Base-by-base conservation (phyloP, 164 flowering plant genomes). In the Stephania cephalantha region DNA sequence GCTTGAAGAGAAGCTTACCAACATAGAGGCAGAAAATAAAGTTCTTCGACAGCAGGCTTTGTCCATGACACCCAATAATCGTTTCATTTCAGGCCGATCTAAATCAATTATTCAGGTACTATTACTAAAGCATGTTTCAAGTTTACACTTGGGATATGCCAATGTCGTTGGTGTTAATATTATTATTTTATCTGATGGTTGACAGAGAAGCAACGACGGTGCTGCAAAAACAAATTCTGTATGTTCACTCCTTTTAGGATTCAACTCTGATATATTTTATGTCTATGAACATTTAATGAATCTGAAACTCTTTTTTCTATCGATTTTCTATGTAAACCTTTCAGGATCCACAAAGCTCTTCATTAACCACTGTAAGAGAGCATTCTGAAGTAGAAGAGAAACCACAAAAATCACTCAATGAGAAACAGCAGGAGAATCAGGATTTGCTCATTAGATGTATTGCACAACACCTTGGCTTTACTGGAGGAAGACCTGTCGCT, bases 21-120 rank as follows among this genome's bases (percentile, higher is more conserved):
- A 96, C 79, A 79, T 92, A 66, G 97, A 96, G 73, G 91, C 99
- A 69, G 99, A 96, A 83, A 96, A 92, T 83, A 84, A 96, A 88
- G 99, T 96, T 67, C 86, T 96, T 63, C 95, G 97, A 63, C 99
- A 96, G 83, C 99, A 96, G 77, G 91, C 98, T 72, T 85, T 96
- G 52, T 88, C 97, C 74, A 90, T 96, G 85, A 91, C 95, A 76
- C 92, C 98, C 61, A 83, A 74, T 69, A 89, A 85, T 74, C 92
- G 91, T 80, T 86, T 88, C 81, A 89, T 92, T 46, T 87, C 95
- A 8, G 91, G 87, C 65, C 93, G 95, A 68, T 88, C 97, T 44
- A 92, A 89, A 82, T 94, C 98, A 67, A 87, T 86, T 73, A 72
- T 92, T 65, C 99, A 92, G 98, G 99, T 93, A 85, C 12, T 79